A percentile compares a stretch with the other conserved stretches of the same genome.
Evolutionary conservation across 768 basidiomycete genomes (phyloP).

Genomic region (Termitomyces bulborhizus): DNA sequence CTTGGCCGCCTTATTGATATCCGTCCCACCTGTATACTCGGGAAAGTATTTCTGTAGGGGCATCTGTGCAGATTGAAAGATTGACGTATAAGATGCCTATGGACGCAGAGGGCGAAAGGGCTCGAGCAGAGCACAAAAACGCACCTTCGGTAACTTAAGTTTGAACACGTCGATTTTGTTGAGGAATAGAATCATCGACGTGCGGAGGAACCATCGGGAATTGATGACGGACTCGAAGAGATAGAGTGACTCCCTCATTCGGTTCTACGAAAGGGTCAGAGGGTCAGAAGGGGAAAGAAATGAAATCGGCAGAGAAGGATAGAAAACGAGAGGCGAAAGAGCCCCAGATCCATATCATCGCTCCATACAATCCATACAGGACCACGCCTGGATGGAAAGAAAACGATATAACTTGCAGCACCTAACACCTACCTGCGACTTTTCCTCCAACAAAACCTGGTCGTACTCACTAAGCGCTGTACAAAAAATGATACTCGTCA

Average conservation of each 20-base stretch:
- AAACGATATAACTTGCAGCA: neutral
- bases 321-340: neutral
- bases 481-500: conserved; percentile 70
- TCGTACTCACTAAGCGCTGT: conserved; percentile 70
- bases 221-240: conserved; percentile 55
- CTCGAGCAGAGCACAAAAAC: conserved; percentile 22
- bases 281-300: neutral
- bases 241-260: conserved; percentile 88
- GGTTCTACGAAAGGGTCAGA: conserved; percentile 56
- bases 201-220: conserved; percentile 80
- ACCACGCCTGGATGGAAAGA: neutral
- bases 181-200: conserved; percentile 86
- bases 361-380: too few relatives aligned
- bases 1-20: conserved; percentile 92
- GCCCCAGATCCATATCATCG: too few relatives aligned
- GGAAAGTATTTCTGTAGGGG: conserved; percentile 78
- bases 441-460: conserved; percentile 65
- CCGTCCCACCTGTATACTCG: conserved; percentile 83
- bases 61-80: conserved; percentile 31
- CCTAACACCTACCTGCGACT: conserved; percentile 44
- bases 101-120: neutral
- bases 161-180: conserved; percentile 96
- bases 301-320: neutral
- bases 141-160: conserved; percentile 50
- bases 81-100: neutral